These are phyloP conservation scores for Vigna unguiculata DNA, from an alignment of 306 rosid species.

Conservation along the genomic window DNA sequence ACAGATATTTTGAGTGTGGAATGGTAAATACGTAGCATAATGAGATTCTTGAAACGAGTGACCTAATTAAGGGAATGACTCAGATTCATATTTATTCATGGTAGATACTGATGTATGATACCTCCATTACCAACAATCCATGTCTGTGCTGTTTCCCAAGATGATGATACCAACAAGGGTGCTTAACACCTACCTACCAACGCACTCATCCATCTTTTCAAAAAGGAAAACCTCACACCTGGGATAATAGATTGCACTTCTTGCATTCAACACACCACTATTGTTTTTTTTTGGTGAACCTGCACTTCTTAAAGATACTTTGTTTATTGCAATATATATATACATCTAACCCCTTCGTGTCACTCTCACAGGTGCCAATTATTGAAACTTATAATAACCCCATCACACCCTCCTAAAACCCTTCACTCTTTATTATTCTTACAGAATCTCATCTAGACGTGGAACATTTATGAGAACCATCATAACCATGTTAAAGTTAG, in stretches of 20 bases:
- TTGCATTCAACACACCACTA: constrained; percentile 4
- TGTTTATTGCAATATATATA: constrained; percentile 20
- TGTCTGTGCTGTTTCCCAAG: constrained; percentile 5
- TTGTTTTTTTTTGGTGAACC: constrained; percentile 10
- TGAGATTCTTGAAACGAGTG: constrained; percentile 39
- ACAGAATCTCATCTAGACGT: constrained; percentile 2
- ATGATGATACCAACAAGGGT: constrained; percentile 47
- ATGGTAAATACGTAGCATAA: not conserved
- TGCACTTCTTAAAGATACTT: constrained; percentile 8
- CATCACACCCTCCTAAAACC: not conserved
- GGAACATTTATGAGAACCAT: constrained; percentile 4
- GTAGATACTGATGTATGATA: not conserved
- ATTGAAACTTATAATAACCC: constrained; percentile 5
- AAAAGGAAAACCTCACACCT: constrained; percentile 33
- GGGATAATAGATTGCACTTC: constrained; percentile 19
- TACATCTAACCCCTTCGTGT: not conserved
- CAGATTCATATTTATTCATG: constrained; percentile 25
- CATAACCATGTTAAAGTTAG: constrained; percentile 7
- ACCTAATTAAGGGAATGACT: not conserved
- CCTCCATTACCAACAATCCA: constrained; percentile 14
- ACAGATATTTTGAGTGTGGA: not conserved
- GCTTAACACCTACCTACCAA: constrained; percentile 50
- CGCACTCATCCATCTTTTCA: constrained; percentile 22
- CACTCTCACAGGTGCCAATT: constrained; percentile 38
- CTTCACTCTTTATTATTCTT: not conserved